phyloP scores from a whole-genome alignment of 2,329 filamentous ascomycete species.

The Lasiodiplodia citricola region DNA sequence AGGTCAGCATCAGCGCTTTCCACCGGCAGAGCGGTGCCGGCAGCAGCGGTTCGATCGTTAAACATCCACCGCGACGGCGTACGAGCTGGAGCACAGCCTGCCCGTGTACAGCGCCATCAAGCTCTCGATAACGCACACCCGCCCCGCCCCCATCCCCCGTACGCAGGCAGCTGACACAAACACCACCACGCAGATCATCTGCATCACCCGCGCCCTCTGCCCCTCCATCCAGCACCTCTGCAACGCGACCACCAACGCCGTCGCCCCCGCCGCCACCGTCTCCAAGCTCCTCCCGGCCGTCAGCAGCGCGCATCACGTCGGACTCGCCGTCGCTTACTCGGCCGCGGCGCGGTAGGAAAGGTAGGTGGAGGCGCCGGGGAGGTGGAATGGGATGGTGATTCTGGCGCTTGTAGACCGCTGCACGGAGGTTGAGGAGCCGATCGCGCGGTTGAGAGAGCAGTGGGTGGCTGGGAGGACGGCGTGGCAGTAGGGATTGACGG shows the following conservation, averaged over 20 bases:
- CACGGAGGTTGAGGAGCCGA: constrained; percentile 43
- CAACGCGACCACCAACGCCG: constrained; percentile 46
- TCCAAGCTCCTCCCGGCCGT: constrained; percentile 36
- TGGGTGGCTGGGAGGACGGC: constrained; percentile 41
- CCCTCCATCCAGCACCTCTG: constrained; percentile 31
- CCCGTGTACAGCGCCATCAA: constrained; percentile 37
- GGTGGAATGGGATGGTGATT: constrained; percentile 46
- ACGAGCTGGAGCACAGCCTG: constrained; percentile 44
- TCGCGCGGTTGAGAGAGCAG: constrained; percentile 27
- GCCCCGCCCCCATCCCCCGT: not conserved
- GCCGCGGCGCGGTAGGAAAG: constrained; percentile 42
- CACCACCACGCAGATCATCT: constrained; percentile 33
- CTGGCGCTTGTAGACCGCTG: constrained; percentile 44
- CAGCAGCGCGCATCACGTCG: constrained; percentile 35
- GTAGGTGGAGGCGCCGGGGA: constrained; percentile 36
- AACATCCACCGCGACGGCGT: constrained; percentile 42
- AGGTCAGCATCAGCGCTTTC: constrained; percentile 40
- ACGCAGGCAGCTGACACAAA: not conserved
- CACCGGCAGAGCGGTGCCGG: constrained; percentile 27
- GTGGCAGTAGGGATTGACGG: constrained; percentile 39
- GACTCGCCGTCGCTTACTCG: constrained; percentile 39
- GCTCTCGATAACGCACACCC: not conserved
- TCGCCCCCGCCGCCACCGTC: constrained; percentile 40
- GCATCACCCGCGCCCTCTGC: constrained; percentile 42
- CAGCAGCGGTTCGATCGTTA: constrained; percentile 47